Percentiles rank a stretch among this genome's conserved stretches.
These are phyloP conservation scores for Suhomyces kunorum DNA, from an alignment of 1,139 yeast genomes.

Conservation along the genomic window DNA sequence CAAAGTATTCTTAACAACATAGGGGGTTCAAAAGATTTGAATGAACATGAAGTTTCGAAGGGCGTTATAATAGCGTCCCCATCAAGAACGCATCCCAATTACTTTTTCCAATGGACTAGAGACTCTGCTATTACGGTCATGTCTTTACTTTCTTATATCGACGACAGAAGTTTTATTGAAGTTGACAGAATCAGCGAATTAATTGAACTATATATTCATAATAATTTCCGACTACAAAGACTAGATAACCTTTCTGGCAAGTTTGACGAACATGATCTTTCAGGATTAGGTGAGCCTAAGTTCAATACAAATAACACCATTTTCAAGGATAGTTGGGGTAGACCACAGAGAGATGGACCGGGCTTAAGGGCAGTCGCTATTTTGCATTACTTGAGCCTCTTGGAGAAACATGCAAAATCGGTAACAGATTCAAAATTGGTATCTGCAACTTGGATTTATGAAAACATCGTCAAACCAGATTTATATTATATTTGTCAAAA, in stretches of 20 bases:
- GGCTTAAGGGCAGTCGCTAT: conserved; percentile 74
- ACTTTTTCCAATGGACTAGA: conserved; percentile 87
- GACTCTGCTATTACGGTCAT: conserved; percentile 84
- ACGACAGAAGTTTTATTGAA: conserved; percentile 31
- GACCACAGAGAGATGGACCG: conserved; percentile 97
- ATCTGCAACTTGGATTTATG: conserved; percentile 41
- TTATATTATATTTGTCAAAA: conserved; percentile 59
- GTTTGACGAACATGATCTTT: conserved; percentile 41
- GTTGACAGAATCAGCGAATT: conserved; percentile 30
- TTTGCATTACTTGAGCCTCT: conserved; percentile 52
- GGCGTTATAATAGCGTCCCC: conserved; percentile 90
- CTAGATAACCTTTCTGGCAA: conserved; percentile 67
- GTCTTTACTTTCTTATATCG: conserved; percentile 57
- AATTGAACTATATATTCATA: conserved; percentile 62
- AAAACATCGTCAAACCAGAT: conserved; percentile 66
- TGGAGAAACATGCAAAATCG: conserved; percentile 32
- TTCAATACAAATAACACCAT: conserved; percentile 65
- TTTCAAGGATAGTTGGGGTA: conserved; percentile 75
- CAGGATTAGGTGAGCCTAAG: conserved; percentile 89
- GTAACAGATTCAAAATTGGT: conserved; percentile 27
- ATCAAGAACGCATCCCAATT: conserved; percentile 66
- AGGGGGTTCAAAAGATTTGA: conserved; percentile 47
- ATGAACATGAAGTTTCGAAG: conserved; percentile 43
- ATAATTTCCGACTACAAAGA: conserved; percentile 62
- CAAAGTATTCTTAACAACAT: conserved; percentile 60